A percentile compares a stretch with the other conserved stretches of the same genome.
These are phyloP conservation scores for Recurvomyces mirabilis DNA, from an alignment of 495 filamentous ascomycete genomes.

Conservation along the genomic window DNA sequence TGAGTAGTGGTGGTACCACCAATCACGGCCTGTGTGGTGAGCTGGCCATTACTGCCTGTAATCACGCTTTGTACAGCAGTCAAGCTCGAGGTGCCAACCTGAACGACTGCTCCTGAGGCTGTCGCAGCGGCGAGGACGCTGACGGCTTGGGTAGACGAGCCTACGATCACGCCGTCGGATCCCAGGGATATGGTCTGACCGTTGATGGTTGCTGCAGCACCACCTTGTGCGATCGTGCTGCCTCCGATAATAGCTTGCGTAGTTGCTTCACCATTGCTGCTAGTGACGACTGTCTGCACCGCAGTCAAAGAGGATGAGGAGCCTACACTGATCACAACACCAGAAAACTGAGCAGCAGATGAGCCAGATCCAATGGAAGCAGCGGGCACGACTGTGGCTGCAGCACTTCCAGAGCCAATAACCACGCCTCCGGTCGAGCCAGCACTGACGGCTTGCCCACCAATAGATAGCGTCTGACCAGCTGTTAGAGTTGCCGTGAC, in stretches of 20 bases:
- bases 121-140: no score
- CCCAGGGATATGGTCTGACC: neutral
- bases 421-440: neutral
- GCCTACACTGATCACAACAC: neutral
- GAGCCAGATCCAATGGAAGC: no score
- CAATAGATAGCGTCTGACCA: no score
- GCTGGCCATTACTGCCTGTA: neutral
- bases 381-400: neutral
- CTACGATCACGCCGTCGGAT: neutral
- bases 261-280: neutral
- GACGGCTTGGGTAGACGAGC: no score
- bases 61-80: neutral
- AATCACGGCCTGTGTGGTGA: neutral
- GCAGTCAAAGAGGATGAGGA: neutral
- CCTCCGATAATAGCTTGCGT: neutral
- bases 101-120: neutral
- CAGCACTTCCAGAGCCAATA: neutral
- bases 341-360: neutral
- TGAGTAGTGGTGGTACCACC: neutral
- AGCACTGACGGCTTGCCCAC: neutral
- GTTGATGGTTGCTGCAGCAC: constrained; percentile 2
- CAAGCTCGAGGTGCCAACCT: neutral
- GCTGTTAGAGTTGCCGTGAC: neutral
- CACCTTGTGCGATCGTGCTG: neutral
- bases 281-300: neutral